These are phyloP conservation scores for Hemisphaericaspora xylanilytica DNA, from an alignment of 1,139 yeast species.

Conservation along the genomic window DNA sequence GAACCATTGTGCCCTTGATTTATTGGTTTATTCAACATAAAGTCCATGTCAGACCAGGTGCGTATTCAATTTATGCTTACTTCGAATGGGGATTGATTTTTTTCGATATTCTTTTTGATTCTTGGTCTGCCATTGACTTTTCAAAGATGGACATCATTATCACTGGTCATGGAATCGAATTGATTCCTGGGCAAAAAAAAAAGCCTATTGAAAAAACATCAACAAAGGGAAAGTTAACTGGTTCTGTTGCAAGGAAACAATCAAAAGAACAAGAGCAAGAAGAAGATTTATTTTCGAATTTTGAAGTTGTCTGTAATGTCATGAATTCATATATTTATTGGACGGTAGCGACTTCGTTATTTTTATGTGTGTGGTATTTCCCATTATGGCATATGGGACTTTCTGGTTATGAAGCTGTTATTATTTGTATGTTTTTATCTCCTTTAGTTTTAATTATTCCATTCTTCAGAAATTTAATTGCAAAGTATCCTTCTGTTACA, in stretches of 20 bases:
- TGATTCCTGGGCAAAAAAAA: conserved; percentile 9
- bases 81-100: conserved; percentile 89
- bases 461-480: conserved; percentile 41
- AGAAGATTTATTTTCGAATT: conserved; percentile 30
- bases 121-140: conserved; percentile 75
- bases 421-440: conserved; percentile 52
- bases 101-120: conserved; percentile 80
- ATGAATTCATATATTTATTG: conserved; percentile 73
- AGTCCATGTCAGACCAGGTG: conserved; percentile 85
- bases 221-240: conserved; percentile 5
- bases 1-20: conserved; percentile 71
- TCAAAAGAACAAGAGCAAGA: not conserved
- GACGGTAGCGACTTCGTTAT: conserved; percentile 77
- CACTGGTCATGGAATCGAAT: conserved; percentile 21
- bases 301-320: conserved; percentile 46
- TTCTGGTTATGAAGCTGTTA: conserved; percentile 84
- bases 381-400: conserved; percentile 98
- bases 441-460: conserved; percentile 59
- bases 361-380: conserved; percentile 91
- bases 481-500: conserved; percentile 43
- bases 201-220: conserved; percentile 32
- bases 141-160: conserved; percentile 47
- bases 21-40: conserved; percentile 93
- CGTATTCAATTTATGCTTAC: conserved; percentile 90
- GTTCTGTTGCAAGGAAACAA: conserved; percentile 3